Evolutionary conservation across 352 stramenopile genomes (phyloP), one percentile per base, ranked within the genome.

Genomic region (Albugo candida): DNA sequence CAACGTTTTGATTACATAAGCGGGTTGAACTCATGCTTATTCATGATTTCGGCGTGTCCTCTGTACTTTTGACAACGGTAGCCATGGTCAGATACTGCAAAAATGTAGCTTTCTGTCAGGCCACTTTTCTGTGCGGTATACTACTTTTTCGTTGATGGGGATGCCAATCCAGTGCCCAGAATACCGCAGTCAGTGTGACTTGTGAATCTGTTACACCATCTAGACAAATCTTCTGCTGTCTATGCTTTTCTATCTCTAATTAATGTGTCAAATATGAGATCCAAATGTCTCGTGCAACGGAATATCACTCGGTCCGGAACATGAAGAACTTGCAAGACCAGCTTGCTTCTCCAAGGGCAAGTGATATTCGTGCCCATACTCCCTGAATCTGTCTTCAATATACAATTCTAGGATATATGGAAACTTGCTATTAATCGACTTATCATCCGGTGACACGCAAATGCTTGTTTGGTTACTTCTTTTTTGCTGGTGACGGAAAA

Each of bases 211-310:
- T 5, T 62, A 63, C 76, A 89, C 86, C 11, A 70, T 70, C 34
- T 70, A 58, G 18, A 81, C 47, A 19, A 86, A 45, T 13, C 73
- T 60, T 10, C 51, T 45, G 13, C 67, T 49, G 16, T 65, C 83
- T 10, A 60, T 24, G 31, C 89, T 60, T 53, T 83, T 63, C 79
- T 77, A 92, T 38, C 70, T 69, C 76, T 75, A 92, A 48, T 70
- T 85, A 13, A 71, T 79, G 51, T 88, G 74, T 77, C 79, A 92
- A 57, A 92, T 82, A 41, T 87, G 88, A 3, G 79, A 66, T 19
- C 76, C 74, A n/a, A n/a, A n/a, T n/a, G n/a, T n/a, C n/a, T n/a
- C n/a, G n/a, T n/a, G n/a, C n/a, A n/a, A n/a, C n/a, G n/a, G n/a
- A n/a, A n/a, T n/a, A n/a, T n/a, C n/a, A n/a, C n/a, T n/a, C n/a